Evolutionary conservation across 768 basidiomycete genomes (phyloP).

Genomic region (Lyophyllum semitale): DNA sequence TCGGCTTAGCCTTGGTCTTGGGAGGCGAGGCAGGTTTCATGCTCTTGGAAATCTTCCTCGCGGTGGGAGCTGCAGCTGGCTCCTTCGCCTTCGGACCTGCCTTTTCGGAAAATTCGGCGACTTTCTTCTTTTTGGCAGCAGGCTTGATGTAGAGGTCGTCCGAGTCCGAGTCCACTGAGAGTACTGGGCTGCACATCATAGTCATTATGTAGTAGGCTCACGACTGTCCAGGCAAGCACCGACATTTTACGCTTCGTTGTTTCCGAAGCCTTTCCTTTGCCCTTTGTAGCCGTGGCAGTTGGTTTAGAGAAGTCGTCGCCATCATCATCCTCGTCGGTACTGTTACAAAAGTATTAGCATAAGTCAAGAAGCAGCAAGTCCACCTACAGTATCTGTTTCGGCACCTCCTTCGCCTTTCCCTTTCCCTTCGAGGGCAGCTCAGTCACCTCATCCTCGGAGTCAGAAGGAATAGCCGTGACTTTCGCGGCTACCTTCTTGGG

Average conservation of each 20-base stretch:
- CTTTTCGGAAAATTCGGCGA: slow-evolving; percentile 68
- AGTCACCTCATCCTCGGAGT: slow-evolving; percentile 30
- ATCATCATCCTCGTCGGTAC: slow-evolving; percentile 13
- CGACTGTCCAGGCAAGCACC: background rate
- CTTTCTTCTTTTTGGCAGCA: slow-evolving; percentile 53
- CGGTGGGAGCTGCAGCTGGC: slow-evolving; percentile 35
- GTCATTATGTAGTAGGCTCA: background rate
- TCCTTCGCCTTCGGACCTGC: slow-evolving; percentile 36
- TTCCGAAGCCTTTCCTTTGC: slow-evolving; percentile 23
- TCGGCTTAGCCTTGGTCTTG: slow-evolving; percentile 46
- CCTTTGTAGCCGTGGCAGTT: slow-evolving; percentile 7
- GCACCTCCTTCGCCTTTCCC: slow-evolving; percentile 11
- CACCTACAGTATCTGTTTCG: slow-evolving; percentile 9
- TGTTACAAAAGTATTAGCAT: background rate
- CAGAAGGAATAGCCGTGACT: slow-evolving; percentile 23
- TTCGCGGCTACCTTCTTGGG: slow-evolving; percentile 18
- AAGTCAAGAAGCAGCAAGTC: background rate
- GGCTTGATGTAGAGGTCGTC: slow-evolving; percentile 48
- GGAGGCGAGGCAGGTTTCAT: slow-evolving; percentile 60
- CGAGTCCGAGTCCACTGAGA: slow-evolving; percentile 40
- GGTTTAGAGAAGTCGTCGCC: slow-evolving; percentile 9
- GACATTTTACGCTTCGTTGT: slow-evolving; percentile 72
- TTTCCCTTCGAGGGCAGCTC: slow-evolving; percentile 17
- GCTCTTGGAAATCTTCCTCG: slow-evolving; percentile 56
- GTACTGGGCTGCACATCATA: slow-evolving; percentile 28